Base-by-base conservation (phyloP, 768 basidiomycete genomes). In the Lactarius trivialis region DNA sequence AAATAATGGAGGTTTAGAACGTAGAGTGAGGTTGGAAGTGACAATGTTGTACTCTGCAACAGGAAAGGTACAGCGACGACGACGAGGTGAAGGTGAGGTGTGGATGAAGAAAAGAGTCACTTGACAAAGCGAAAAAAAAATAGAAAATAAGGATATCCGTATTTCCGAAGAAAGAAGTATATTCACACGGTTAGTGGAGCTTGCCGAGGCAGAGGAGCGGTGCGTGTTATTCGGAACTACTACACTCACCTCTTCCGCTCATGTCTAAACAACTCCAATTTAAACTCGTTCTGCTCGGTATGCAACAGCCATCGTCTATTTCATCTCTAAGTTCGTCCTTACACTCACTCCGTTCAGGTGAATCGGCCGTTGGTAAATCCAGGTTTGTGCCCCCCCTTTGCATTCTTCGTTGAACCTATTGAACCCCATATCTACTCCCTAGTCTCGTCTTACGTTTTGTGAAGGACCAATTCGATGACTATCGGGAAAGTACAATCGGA, bases 331-430 rank as follows among this genome's bases (percentile, higher is more conserved):
- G 24, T 36, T 2, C 14, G 17, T 37, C 26, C n/a, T 26, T 15
- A 50, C 41, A 24, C 28, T 58, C 51, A 45, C 51, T 26, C 56
- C n/a, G 30, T 65, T 68, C 37, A 97, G 94, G 95, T 70, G 95
- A 98, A 79, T 94, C 91, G 43, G 96, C 97, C 49, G 97, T 99
- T 55, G 97, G 97, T 56, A 99, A 99, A 81, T 92, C 89, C 64
- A 92, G 91, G 91, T 91, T 75, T 24, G 45, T 26, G 24, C 21
- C 59, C 60, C 59, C 60, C 66, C 32, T 56, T n/a, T 34, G 37
- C 58, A 32, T 37, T 55, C 65, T 65, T 58, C 64, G 62, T 65
- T 65, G 71, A 68, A 41, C 49, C 48, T 26, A n/a, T 55, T 68
- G 68, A 68, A 55, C 66, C 68, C 60, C 39, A 48, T 72, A 73